Evolutionary conservation across 768 basidiomycete genomes (phyloP), one percentile per base, ranked within the genome.

Genomic region (Macrolepiota fuliginosa): DNA sequence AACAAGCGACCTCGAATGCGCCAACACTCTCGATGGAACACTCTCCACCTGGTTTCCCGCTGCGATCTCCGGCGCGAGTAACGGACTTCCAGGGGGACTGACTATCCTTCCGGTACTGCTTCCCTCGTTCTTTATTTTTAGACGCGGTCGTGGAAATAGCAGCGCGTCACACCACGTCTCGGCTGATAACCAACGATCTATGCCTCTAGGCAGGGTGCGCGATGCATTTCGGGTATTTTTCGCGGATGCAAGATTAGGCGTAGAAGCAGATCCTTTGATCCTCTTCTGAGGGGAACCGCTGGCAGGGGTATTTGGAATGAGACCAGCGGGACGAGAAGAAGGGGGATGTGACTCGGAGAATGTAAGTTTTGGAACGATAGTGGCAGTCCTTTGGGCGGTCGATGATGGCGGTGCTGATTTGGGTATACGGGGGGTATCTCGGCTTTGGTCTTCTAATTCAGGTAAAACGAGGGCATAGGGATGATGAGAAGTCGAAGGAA

Each of bases 91-190:
- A 11, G 82, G 83, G 0, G 86, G 83, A 62, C 82, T 84, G 56
- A 83, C 76, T 24, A 81, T 77, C 32, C 77, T 67, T 12, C 65
- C 75, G 61, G 60, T 76, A 29, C 62, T 69, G 59, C 22, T 68
- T 7, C 24, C 65, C 40, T 70, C 69, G 24, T 78, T 76, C 64
- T 80, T 81, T 62, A 85, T 61, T 68, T 81, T 84, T 66, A 93
- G 82, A 54, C 90, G 79, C 12, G 91, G 91, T 1, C 89, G 83
- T 2, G 91, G 91, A 59, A 92, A 87, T 25, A 92, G 71, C 9
- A 92, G 67, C 0, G 90, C 90, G 64, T 92, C 90, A 72, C 91
- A 93, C 89, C 90, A 91, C 17, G 87, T 86, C 73, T 92, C 89
- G 0, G 89, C 83, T 2, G 86, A 83, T 1, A 91, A 67, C 89